These are phyloP conservation scores for Camelina neglecta DNA, from an alignment of 345 rosid genomes.

Conservation along the genomic window DNA sequence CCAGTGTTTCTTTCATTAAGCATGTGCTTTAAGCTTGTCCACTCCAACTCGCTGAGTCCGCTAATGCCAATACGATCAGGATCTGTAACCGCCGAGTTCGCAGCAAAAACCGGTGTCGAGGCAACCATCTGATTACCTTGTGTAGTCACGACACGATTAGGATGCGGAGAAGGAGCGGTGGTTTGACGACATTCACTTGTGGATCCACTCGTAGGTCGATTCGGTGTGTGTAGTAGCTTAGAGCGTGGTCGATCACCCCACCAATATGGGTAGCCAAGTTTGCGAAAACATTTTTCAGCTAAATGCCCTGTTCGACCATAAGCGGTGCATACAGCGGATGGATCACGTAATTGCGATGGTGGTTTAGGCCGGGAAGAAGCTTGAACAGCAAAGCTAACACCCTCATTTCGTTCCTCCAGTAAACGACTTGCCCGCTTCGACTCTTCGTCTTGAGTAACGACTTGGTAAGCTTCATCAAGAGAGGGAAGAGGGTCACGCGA, in stretches of 20 bases:
- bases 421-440: not conserved
- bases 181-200: too few relatives aligned
- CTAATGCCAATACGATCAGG: not conserved
- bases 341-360: accelerated
- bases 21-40: accelerated
- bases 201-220: too few relatives aligned
- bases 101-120: too few relatives aligned
- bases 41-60: not conserved
- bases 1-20: accelerated
- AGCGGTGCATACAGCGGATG: accelerated
- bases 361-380: accelerated
- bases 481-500: not conserved
- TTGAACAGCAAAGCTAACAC: not conserved
- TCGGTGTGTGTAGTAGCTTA: too few relatives aligned
- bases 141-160: too few relatives aligned
- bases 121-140: too few relatives aligned
- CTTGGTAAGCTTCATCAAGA: not conserved
- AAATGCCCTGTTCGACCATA: not conserved
- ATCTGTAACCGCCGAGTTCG: not conserved
- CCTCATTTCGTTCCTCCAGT: accelerated
- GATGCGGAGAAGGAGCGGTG: too few relatives aligned
- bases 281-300: too few relatives aligned
- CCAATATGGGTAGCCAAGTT: too few relatives aligned
- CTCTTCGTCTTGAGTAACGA: not conserved
- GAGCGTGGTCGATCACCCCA: too few relatives aligned